Conservation (phyloP, 2,329 filamentous ascomycete genomes). For the Sporothrix pseudoabietina region DNA sequence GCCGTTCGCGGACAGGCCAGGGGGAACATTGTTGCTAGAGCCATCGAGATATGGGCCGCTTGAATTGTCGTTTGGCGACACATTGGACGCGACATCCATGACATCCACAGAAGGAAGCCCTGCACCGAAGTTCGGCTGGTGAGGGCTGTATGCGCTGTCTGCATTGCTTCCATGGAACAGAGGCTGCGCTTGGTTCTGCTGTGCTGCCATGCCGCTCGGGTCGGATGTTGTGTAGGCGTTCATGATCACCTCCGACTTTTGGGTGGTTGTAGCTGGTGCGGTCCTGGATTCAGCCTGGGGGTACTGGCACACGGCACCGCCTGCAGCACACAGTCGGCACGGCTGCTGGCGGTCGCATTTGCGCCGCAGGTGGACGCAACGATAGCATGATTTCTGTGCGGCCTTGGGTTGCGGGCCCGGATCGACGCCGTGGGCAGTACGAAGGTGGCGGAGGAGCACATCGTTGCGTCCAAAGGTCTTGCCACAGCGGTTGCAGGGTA, state of each 20-base stretch:
- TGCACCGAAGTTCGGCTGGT: not conserved
- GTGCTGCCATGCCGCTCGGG: not conserved
- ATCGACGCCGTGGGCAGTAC: constrained; percentile 36
- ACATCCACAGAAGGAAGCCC: not conserved
- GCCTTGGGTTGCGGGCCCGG: constrained; percentile 32
- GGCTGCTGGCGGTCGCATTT: constrained; percentile 38
- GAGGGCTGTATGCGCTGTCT: not conserved
- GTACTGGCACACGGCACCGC: constrained; percentile 32
- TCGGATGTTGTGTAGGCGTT: not conserved
- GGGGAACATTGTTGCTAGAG: not conserved
- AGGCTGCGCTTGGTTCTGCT: not conserved
- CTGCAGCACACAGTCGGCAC: constrained; percentile 35
- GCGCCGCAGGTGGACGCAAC: constrained; percentile 39
- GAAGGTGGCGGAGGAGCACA: constrained; percentile 39
- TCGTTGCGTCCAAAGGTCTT: constrained; percentile 37
- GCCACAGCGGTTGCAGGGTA: constrained; percentile 37
- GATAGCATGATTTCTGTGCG: constrained; percentile 38
- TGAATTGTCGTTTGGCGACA: not conserved
- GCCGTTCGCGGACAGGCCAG: not conserved
- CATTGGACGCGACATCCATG: constrained; percentile 2
- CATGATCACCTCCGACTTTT: not conserved
- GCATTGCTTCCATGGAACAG: not conserved
- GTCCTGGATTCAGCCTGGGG: constrained; percentile 7
- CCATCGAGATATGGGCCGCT: not conserved
- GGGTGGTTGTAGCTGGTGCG: not conserved